Evolutionary conservation across 495 filamentous ascomycete genomes (phyloP), one percentile per base, ranked within the genome.

Genomic region (Hypoxylon subgilvum): DNA sequence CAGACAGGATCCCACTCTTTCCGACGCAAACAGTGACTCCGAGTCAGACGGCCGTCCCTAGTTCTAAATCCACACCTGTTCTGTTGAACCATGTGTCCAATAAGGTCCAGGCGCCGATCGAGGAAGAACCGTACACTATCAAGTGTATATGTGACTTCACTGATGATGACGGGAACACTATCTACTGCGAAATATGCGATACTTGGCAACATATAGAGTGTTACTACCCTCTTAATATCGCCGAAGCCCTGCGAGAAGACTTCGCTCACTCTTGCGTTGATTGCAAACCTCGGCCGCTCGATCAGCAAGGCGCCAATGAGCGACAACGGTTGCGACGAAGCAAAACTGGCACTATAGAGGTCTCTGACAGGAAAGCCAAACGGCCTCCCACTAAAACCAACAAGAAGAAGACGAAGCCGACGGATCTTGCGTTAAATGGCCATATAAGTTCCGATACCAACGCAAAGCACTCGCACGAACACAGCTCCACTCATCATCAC

Each of bases 181-280:
- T 99, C 50, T 90, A 88, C 74, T 99, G 94, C 81, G 94, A 99
- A 70, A 78, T 76, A 51, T 99, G 94, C 76, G 88, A 96, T 69
- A 95, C 91, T 35, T 99, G 94, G 94, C 94, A 99, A 74, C 94
- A 99, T 74, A 92, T 95, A 58, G 84, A 90, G 63, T 99, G 94
- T 75, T 97, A 96, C 74, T 95, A 96, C 69, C 86, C 88, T 42
- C 77, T 84, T 44, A 82, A 80, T 42, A 68, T 79, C 48, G 81
- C 84, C 28, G 86, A 95, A 36, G 93, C 90, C 31, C 82, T 89
- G 16, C 82, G 86, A 62, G 72, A 76, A 31, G 79, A 81, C 38
- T 85, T 85, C 63, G 69, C 77, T 16, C 96, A 99, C 74, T 87
- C 85, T 61, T 99, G 94, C 74, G 81, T 81, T 46, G 91, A 94